phyloP scores from a whole-genome alignment of 192 early-diverging fungal genomes.

The Rhizophagus clarus region DNA sequence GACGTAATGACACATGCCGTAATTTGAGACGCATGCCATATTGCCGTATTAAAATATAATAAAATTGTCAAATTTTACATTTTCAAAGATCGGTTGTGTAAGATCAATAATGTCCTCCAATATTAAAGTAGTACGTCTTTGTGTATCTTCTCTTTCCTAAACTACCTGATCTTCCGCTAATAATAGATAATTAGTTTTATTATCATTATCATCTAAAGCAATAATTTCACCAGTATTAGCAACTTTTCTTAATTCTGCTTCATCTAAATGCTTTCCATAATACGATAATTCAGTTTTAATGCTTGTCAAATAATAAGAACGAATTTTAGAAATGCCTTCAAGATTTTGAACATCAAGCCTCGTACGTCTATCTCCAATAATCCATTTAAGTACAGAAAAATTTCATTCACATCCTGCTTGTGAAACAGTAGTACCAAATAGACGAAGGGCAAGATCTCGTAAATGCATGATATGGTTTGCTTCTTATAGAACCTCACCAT shows the following conservation, averaged over 20 bases:
- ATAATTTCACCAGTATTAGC: not conserved
- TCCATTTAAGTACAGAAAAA: too few species aligned
- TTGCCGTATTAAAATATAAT: too few species aligned
- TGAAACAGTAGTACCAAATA: too few species aligned
- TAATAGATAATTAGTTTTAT: not conserved
- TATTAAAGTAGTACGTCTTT: not conserved
- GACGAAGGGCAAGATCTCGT: too few species aligned
- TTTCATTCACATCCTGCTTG: too few species aligned
- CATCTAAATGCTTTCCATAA: not conserved
- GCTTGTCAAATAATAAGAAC: not conserved
- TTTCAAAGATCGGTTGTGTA: not conserved
- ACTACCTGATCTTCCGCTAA: not conserved
- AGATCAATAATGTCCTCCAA: not conserved
- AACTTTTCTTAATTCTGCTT: not conserved
- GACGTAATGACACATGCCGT: too few species aligned
- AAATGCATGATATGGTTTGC: too few species aligned
- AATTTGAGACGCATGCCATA: too few species aligned
- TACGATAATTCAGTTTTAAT: not conserved
- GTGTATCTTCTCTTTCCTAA: not conserved
- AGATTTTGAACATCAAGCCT: not conserved
- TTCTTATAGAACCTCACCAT: too few species aligned
- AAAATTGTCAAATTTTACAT: too few species aligned
- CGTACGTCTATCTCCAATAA: not conserved
- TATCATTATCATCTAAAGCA: not conserved
- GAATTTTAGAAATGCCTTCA: not conserved